Evolutionary conservation across 75 land plant species (phyloP).

Genomic region (Pinus albicaulis): DNA sequence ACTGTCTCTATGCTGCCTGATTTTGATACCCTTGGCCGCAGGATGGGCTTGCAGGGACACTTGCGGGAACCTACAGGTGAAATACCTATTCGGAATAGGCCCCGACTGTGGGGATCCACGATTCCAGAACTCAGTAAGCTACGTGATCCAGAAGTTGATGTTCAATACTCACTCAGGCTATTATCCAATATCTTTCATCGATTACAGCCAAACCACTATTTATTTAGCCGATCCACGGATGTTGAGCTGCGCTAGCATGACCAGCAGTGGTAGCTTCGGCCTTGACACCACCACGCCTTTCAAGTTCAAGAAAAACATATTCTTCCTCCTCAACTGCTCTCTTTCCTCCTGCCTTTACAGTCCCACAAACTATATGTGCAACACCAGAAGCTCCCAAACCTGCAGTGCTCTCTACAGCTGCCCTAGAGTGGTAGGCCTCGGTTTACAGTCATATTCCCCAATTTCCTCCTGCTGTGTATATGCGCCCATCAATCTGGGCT

Average conservation of each 20-base stretch:
- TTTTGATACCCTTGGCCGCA: too few species aligned
- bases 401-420: too few species aligned
- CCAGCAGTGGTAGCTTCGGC: conserved; percentile 2
- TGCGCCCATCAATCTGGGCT: too few species aligned
- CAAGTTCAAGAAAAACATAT: conserved; percentile 3
- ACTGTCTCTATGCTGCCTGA: too few species aligned
- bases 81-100: conserved; percentile 16
- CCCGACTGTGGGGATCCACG: conserved; percentile 14
- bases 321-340: conserved; percentile 21
- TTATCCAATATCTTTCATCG: conserved; percentile 6
- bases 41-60: too few species aligned
- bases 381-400: too few species aligned
- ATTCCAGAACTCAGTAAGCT: conserved; percentile 8
- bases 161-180: conserved; percentile 8
- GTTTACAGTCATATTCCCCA: too few species aligned
- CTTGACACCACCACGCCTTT: conserved; percentile 18
- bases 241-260: conserved; percentile 12
- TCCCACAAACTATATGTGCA: too few species aligned
- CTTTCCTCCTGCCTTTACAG: too few species aligned
- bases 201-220: conserved; percentile 2
- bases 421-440: too few species aligned
- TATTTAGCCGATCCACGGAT: conserved; percentile 5
- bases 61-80: conserved; percentile 4
- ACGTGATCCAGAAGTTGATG: background rate
- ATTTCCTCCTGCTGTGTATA: too few species aligned